phyloP scores from a whole-genome alignment of 176 grass and related monocot species.

The Bonia amplexicaulis region DNA sequence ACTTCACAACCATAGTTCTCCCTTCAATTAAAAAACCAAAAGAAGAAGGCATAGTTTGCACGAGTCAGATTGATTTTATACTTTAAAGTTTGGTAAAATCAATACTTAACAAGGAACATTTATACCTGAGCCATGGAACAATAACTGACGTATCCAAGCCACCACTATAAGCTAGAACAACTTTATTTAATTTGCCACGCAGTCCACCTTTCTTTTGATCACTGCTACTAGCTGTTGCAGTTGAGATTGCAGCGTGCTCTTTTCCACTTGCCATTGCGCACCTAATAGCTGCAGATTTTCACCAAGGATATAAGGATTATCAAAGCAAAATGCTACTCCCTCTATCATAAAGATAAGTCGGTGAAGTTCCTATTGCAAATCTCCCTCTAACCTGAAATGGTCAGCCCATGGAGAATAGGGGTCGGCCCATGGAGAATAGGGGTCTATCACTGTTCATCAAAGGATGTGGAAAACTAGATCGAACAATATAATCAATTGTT shows the following conservation, averaged over 20 bases:
- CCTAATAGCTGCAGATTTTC: slow-evolving; percentile 47
- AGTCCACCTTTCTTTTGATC: slow-evolving; percentile 40
- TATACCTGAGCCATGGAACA: slow-evolving; percentile 92
- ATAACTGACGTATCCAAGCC: slow-evolving; percentile 97
- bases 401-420: background rate
- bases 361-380: background rate
- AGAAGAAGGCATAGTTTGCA: background rate
- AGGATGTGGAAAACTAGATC: slow-evolving; percentile 5
- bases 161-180: slow-evolving; percentile 96
- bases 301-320: background rate
- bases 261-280: slow-evolving; percentile 46
- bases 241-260: slow-evolving; percentile 23
- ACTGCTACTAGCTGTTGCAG: background rate
- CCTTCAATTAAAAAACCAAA: slow-evolving; percentile 45
- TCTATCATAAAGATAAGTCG: background rate
- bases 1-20: slow-evolving; percentile 99
- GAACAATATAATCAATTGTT: background rate
- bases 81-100: background rate
- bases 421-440: background rate
- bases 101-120: background rate
- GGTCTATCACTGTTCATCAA: background rate
- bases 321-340: background rate
- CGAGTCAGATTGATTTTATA: background rate
- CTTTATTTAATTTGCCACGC: slow-evolving; percentile 84
- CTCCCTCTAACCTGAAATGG: background rate